A percentile compares a stretch with the other conserved stretches of the same genome.
These are phyloP conservation scores for Pelagophyceae sp. DNA, from an alignment of 352 stramenopile genomes.

Conservation along the genomic window DNA sequence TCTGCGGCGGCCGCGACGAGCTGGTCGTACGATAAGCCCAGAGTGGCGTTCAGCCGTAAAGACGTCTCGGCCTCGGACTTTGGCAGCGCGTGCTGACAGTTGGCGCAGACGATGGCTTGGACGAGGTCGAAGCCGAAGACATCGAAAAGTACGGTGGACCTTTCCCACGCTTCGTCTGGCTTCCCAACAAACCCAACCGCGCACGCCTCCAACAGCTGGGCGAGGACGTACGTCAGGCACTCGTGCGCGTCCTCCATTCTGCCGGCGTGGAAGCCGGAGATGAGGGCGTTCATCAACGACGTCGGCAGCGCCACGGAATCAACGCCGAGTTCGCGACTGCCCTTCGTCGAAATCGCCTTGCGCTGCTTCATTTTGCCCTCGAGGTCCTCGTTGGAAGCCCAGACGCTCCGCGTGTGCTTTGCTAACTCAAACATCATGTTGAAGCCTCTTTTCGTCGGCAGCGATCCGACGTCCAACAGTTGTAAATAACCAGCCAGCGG, in stretches of 20 bases:
- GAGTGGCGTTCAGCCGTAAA: background rate
- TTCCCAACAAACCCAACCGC: background rate
- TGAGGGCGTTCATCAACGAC: background rate
- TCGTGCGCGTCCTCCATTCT: constrained; percentile 18
- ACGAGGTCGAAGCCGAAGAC: constrained; percentile 6
- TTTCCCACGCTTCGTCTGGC: background rate
- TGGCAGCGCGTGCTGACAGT: background rate
- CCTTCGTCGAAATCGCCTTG: background rate
- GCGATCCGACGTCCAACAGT: background rate
- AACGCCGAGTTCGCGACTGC: background rate
- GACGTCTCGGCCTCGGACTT: background rate
- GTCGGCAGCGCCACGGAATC: background rate
- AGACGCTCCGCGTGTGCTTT: background rate
- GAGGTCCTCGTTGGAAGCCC: background rate
- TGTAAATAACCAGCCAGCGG: background rate
- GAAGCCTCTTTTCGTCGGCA: background rate
- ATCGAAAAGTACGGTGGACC: constrained; percentile 4
- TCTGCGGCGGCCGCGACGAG: background rate
- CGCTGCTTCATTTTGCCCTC: background rate
- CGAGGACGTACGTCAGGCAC: background rate
- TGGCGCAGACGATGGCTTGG: background rate
- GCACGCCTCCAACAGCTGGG: constrained; percentile 5
- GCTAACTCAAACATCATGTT: constrained; percentile 12
- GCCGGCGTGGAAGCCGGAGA: background rate
- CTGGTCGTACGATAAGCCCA: background rate